Conservation (phyloP, 2,329 filamentous ascomycete genomes). For the Periglandula ipomoeae region DNA sequence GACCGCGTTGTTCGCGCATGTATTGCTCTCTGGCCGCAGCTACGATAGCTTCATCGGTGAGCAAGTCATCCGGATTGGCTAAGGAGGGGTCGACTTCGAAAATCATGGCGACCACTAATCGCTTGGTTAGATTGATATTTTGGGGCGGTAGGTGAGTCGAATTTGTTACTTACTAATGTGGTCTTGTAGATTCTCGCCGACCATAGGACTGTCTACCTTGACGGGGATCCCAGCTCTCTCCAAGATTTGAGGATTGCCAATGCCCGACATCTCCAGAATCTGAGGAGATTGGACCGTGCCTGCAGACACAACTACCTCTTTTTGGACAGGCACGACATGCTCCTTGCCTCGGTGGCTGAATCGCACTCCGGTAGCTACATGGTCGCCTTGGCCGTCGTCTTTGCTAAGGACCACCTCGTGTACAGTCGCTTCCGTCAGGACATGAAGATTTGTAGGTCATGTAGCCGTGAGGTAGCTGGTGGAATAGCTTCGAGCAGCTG, state of each 20-base stretch:
- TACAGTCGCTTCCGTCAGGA: constrained; percentile 22
- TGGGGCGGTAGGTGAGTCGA: neutral
- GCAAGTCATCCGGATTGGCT: constrained; percentile 30
- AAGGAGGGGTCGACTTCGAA: constrained; percentile 35
- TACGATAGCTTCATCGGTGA: constrained; percentile 16
- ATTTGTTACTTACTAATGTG: constrained; percentile 26
- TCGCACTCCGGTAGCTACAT: constrained; percentile 21
- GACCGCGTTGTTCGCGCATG: constrained; percentile 20
- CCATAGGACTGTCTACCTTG: constrained; percentile 32
- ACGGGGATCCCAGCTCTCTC: constrained; percentile 26
- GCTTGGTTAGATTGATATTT: neutral
- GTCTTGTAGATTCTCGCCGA: constrained; percentile 41
- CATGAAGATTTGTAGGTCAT: constrained; percentile 32
- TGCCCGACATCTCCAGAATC: constrained; percentile 51
- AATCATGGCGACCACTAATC: constrained; percentile 28
- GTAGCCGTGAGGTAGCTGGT: constrained; percentile 32
- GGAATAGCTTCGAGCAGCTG: constrained; percentile 38
- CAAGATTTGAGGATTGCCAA: constrained; percentile 36
- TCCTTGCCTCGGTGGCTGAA: constrained; percentile 28
- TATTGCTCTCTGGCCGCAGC: constrained; percentile 26
- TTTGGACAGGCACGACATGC: constrained; percentile 28
- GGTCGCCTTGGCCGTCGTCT: constrained; percentile 5
- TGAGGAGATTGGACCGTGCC: constrained; percentile 49
- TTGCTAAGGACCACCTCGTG: constrained; percentile 18
- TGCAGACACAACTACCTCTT: constrained; percentile 49